Evolutionary conservation across 768 basidiomycete genomes (phyloP).

Genomic region (Hortiboletus campestris): DNA sequence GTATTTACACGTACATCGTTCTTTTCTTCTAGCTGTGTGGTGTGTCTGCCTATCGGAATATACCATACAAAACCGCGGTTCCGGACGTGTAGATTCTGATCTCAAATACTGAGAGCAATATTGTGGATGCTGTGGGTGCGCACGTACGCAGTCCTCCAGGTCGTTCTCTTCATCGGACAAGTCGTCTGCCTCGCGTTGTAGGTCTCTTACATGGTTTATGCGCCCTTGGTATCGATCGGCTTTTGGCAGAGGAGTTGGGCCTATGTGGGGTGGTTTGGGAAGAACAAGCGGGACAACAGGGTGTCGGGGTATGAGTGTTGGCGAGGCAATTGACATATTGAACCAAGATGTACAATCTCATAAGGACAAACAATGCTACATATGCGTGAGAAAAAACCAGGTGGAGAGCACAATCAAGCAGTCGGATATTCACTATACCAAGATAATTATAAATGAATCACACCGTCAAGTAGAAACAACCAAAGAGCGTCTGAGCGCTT

Average conservation of each 20-base stretch:
- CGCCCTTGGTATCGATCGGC: conserved; percentile 50
- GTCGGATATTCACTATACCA: too few relatives aligned
- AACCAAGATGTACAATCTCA: too few relatives aligned
- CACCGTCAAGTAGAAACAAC: conserved; percentile 66
- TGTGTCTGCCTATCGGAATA: conserved; percentile 68
- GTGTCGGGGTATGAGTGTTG: conserved; percentile 71
- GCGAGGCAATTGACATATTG: conserved; percentile 54
- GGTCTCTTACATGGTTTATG: conserved; percentile 62
- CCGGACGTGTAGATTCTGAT: conserved; percentile 56
- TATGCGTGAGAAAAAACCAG: too few relatives aligned
- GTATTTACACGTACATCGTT: conserved; percentile 57
- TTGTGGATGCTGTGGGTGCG: background rate
- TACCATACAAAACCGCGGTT: conserved; percentile 67
- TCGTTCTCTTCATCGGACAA: conserved; percentile 83
- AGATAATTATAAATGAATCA: background rate
- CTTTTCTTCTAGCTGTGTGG: conserved; percentile 80
- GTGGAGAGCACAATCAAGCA: too few relatives aligned
- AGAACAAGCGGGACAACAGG: conserved; percentile 63
- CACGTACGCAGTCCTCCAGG: conserved; percentile 68
- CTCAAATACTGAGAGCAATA: background rate
- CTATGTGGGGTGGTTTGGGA: conserved; percentile 62
- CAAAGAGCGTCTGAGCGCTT: conserved; percentile 76
- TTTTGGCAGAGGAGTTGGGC: conserved; percentile 57
- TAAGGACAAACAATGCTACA: too few relatives aligned
- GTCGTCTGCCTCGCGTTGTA: conserved; percentile 77